phyloP scores from a whole-genome alignment of 1,284 basidiomycete genomes.

The Retiboletus flavoniger region DNA sequence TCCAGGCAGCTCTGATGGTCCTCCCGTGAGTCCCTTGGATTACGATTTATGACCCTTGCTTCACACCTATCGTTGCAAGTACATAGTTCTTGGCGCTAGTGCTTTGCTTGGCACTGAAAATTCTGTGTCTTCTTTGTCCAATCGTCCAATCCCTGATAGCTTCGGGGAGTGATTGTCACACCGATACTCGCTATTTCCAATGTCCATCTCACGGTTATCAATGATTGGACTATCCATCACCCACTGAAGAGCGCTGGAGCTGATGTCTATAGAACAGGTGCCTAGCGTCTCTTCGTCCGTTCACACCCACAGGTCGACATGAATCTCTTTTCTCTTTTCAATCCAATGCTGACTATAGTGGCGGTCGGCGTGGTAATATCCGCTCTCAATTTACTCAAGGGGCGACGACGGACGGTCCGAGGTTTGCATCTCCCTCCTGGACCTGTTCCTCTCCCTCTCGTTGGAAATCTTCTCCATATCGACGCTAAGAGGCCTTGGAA shows the following conservation, averaged over 20 bases:
- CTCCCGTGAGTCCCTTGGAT: not conserved
- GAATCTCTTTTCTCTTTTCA: not conserved
- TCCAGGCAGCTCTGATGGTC: not conserved
- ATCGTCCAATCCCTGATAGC: not conserved
- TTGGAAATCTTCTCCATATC: slow-evolving; percentile 25
- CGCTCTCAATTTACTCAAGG: slow-evolving; percentile 10
- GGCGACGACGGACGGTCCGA: not conserved
- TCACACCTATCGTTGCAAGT: not conserved
- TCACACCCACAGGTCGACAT: not conserved
- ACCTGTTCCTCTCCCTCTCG: slow-evolving; percentile 20
- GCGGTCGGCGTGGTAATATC: slow-evolving; percentile 1
- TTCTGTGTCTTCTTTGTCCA: not conserved
- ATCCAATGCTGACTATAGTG: not conserved
- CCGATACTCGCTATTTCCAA: not conserved
- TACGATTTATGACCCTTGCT: not conserved
- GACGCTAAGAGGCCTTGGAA: slow-evolving; percentile 22
- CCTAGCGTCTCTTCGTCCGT: not conserved
- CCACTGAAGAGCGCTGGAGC: too few species aligned
- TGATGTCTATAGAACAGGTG: slow-evolving; percentile 1
- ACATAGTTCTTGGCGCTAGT: not conserved
- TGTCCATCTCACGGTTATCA: not conserved
- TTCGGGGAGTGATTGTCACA: not conserved
- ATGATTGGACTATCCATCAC: too few species aligned
- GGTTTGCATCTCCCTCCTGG: slow-evolving; percentile 24
- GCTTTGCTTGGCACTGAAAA: not conserved